Percentiles rank a stretch among this genome's conserved stretches.
These are phyloP conservation scores for Vinca minor DNA, from an alignment of 257 asterid species.

Conservation along the genomic window DNA sequence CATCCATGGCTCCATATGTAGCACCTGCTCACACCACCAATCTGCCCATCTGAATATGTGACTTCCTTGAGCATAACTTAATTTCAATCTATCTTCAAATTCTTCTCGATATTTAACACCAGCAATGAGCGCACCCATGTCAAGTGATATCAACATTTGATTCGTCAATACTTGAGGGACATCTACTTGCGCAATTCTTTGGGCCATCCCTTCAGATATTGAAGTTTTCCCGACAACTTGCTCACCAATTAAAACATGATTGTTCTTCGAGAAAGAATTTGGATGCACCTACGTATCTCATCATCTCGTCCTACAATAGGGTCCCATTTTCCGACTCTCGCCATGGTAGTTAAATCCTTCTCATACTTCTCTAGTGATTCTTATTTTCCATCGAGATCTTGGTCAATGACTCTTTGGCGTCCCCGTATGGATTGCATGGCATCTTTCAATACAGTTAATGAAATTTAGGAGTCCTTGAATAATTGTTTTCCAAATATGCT, in stretches of 20 bases:
- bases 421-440: too few species aligned
- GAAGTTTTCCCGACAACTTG: slow-evolving; percentile 96
- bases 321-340: slow-evolving; percentile 84
- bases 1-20: slow-evolving; percentile 90
- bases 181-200: slow-evolving; percentile 93
- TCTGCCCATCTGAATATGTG: slow-evolving; percentile 81
- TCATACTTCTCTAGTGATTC: slow-evolving; percentile 86
- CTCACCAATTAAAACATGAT: slow-evolving; percentile 87
- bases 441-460: slow-evolving; percentile 46
- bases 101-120: slow-evolving; percentile 91
- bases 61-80: slow-evolving; percentile 90
- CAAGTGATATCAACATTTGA: slow-evolving; percentile 82
- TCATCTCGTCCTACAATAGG: slow-evolving; percentile 96
- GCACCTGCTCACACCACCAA: slow-evolving; percentile 55
- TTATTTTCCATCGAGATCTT: slow-evolving; percentile 89
- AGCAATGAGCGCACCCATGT: too few species aligned
- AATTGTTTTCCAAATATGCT: slow-evolving; percentile 72
- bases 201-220: slow-evolving; percentile 97
- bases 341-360: slow-evolving; percentile 89
- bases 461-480: slow-evolving; percentile 55
- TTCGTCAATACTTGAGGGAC: slow-evolving; percentile 93
- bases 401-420: slow-evolving; percentile 79
- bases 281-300: too few species aligned
- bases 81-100: slow-evolving; percentile 86
- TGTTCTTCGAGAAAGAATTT: too few species aligned